Base-by-base conservation (phyloP, 192 early-diverging fungal species). In the Umbelopsis isabellina region DNA sequence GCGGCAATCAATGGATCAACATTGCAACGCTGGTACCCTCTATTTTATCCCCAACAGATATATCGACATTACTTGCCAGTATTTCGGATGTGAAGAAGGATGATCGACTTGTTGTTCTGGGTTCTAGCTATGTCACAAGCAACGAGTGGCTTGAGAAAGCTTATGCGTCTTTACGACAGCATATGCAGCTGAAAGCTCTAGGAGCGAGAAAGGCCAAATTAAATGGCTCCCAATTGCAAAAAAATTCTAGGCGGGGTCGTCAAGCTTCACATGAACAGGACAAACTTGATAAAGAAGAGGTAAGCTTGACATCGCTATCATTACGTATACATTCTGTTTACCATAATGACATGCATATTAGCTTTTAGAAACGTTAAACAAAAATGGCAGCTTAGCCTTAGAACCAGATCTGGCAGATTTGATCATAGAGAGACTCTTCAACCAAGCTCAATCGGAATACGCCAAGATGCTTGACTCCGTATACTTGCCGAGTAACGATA, bases 1-100 rank as follows among this genome's bases (percentile, higher is more conserved):
- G 25, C 25, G 30, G 25, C 33, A 30, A 61, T 18, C 55, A 61
- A 2, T 71, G 70, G 58, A 30, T 71, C 22, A 33, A 52, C 18
- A 47, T 45, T 9, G 13, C 55, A 37, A 37, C 20, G 25, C 46
- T 65, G 4, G 25, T 71, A 9, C 58, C 70, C 1, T 46, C 70
- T 1, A 41, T 49, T 16, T 35, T 71, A 30, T 15, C 70, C 16
- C 20, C 44, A 20, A 16, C 33, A 7, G 70, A 71, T 30, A 64
- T 58, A 20, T 27, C 58, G 10, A 65, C 52, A 12, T 44, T 71
- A 11, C 18, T 58, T 2, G 55, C 41, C 21, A 68, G 8, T 10
- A 47, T 65, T 8, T 12, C 44, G 16, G 23, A 35, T 35, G 55
- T 37, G 4, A 61, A 61, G 30, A 61, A 61, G 27, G 55, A 61